A percentile compares a stretch with the other conserved stretches of the same genome.
Conservation (phyloP, 768 basidiomycete genomes). For the Tulasnella sp. region DNA sequence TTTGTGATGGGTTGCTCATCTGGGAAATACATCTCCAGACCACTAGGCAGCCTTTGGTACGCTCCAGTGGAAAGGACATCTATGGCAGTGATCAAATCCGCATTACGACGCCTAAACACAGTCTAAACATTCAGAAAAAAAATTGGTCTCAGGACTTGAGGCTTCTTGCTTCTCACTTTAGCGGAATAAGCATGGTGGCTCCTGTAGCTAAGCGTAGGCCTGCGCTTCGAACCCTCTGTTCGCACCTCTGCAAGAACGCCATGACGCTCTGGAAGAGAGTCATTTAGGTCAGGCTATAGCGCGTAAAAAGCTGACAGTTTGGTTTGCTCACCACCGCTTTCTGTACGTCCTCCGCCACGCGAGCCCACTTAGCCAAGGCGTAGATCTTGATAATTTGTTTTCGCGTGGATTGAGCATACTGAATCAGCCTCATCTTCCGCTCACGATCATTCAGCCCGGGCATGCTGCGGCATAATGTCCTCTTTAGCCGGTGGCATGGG, state of each 20-base stretch:
- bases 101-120: constrained; percentile 65
- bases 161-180: background rate
- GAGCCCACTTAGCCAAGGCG: constrained; percentile 76
- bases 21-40: constrained; percentile 35
- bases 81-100: constrained; percentile 83
- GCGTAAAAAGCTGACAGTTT: background rate
- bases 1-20: constrained; percentile 48
- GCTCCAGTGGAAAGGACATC: constrained; percentile 81
- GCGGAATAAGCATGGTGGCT: background rate
- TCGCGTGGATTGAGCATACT: constrained; percentile 84
- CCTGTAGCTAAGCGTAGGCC: background rate
- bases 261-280: constrained; percentile 2
- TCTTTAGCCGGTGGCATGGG: background rate
- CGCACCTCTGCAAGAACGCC: background rate
- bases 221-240: background rate
- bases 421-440: constrained; percentile 69
- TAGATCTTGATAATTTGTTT: constrained; percentile 84
- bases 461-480: constrained; percentile 38
- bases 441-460: constrained; percentile 73
- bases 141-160: background rate
- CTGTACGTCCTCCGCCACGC: constrained; percentile 73
- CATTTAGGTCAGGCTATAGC: background rate
- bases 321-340: constrained; percentile 55
- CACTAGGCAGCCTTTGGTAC: constrained; percentile 70
- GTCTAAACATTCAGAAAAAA: background rate